These are phyloP conservation scores for Fusarium sp. DNA, from an alignment of 2,329 filamentous ascomycete genomes.

Conservation along the genomic window DNA sequence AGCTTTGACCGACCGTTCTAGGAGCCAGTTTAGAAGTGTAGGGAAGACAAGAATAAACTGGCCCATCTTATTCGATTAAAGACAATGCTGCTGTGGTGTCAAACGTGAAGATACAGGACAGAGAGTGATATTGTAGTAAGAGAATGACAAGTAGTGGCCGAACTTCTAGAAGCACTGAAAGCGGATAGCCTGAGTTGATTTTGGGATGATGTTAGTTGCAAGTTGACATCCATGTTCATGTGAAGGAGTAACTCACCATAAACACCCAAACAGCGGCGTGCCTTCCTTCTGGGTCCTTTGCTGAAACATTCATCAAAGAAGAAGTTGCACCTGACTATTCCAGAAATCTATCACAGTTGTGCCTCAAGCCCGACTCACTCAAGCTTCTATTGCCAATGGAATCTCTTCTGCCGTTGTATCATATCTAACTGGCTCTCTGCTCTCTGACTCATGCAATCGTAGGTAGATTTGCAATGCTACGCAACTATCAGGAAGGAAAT, in stretches of 20 bases:
- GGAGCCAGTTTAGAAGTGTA: not conserved
- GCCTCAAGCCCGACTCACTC: not conserved
- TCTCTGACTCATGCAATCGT: not conserved
- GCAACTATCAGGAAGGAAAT: not conserved
- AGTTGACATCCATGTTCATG: not conserved
- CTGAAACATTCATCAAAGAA: not conserved
- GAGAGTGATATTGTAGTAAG: not conserved
- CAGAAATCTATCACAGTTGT: not conserved
- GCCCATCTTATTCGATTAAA: not conserved
- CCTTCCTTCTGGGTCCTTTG: not conserved
- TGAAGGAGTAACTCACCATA: not conserved
- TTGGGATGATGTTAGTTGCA: not conserved
- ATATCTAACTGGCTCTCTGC: not conserved
- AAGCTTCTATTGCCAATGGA: not conserved
- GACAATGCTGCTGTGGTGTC: not conserved
- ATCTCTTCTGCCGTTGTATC: not conserved
- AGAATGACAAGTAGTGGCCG: not conserved
- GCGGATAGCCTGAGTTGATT: not conserved
- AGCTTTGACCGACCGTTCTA: not conserved
- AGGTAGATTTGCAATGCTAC: not conserved
- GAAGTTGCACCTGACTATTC: not conserved
- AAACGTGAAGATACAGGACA: not conserved
- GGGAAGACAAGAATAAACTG: not conserved
- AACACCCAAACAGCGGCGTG: not conserved
- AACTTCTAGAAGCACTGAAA: not conserved